Evolutionary conservation across 1,139 yeast genomes (phyloP), one percentile per base, ranked within the genome.

Genomic region (Sugiyamaella sp.): DNA sequence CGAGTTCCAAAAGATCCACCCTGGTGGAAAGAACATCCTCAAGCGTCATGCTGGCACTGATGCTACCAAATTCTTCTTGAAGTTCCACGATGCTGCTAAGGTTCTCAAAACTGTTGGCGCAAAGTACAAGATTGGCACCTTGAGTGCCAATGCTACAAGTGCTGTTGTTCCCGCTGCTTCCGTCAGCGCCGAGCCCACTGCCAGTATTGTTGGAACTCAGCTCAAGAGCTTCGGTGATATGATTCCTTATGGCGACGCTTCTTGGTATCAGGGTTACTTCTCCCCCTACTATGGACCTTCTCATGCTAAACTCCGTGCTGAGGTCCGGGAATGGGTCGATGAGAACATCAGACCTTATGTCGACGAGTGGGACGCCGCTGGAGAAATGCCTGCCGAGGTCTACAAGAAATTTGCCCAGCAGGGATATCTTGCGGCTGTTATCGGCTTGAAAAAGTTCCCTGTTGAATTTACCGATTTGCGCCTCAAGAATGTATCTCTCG

Each of bases 1-100:
- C 52, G 77, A 79, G 60, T 93, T 89, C 75, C 77, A 90, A 64
- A 93, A 89, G 60, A 96, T 87, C 71, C 99, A 93, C 73, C 96
- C 96, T 2, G 98, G 98, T 59, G 98, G 98, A 4, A 82, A 80
- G 64, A 79, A 80, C 52, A 84, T 93, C 41, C 81, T 93, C 47
- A 70, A 84, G 46, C 80, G 80, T 56, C 87, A 85, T 64, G 97
- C 96, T 6, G 98, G 98, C 20, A 84, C 83, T 66, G 98, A 93
- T 69, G 97, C 96, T 4, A 84, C 96, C 12, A 87, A 86, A 65
- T 79, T 86, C 56, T 93, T 90, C 69, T 73, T 75, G 67, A 70
- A 71, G 56, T 74, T 73, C 62, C 80, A 77, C 67, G 77, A 74
- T 57, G 74, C 66, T 45, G 67, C 66, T 35, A 66, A 62, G 48